Base-by-base conservation (phyloP, 257 asterid genomes). In the Solanum sejunctum region DNA sequence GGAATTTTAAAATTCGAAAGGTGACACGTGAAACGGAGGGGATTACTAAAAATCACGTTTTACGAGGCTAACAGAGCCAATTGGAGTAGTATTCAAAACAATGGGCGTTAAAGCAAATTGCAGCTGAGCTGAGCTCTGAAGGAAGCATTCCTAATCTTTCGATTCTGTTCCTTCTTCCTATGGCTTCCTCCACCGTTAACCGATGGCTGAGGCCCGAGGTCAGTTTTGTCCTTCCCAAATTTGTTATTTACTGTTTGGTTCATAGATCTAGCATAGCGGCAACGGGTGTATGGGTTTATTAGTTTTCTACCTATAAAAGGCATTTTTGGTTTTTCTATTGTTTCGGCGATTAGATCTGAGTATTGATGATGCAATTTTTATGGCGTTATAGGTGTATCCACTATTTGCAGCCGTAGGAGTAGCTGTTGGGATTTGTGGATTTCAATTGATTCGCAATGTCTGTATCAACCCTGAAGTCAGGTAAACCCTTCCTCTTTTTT, bases 371-470 rank as follows among this genome's bases (percentile, higher is more conserved):
- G 63, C 23, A 51, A 16, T 51, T 15, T 51, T 16, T 77, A 32
- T 51, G 45, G 10, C 26, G 47, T 51, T 49, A 51, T 5, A 77
- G 63, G 82, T 52, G 82, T 77, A 77, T 51, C 82, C 82, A 52
- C 82, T 77, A 23, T 77, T 77, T 77, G 82, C 47, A 51, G 93
- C 99, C 20, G 94, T 92, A 67, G 98, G 98, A 28, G 91, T 94
- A 17, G 97, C 99, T 80, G 93, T 95, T 70, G 99, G 97, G 55
- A 93, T 94, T 80, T 95, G 98, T 85, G 98, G 95, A 13, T 90
- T 93, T 94, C 98, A 95, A 70, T 89, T 94, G 94, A 83, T 96
- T 77, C 97, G 98, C 55, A 96, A 94, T 89, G 93, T 96, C 63
- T 72, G 87, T 57, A 86, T 70, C 72, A 96, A 96, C 82, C 99